Evolutionary conservation across 177 flowering plant genomes (phyloP), one percentile per base, ranked within the genome.

Genomic region (Tripterygium wilfordii): DNA sequence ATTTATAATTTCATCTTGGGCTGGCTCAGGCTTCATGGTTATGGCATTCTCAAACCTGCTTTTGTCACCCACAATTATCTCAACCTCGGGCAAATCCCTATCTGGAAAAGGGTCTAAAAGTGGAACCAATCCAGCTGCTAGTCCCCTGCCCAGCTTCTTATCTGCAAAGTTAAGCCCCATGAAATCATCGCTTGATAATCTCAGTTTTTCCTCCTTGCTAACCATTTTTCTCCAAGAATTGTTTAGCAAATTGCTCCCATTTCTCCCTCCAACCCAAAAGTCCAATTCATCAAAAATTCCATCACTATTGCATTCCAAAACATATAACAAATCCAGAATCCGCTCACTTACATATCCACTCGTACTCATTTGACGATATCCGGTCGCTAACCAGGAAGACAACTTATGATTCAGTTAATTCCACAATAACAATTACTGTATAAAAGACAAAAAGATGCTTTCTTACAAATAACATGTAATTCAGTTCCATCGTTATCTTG

Each of bases 111-210:
- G 58, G 59, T 85, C 84, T 22, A 25, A 36, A 5, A 65, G 9
- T 17, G 91, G 88, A 50, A 74, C 70, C 63, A 87, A 68, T 24
- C 96, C 98, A 36, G 95, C 70, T 23, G 98, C 96, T 43, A 82
- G 58, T 29, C 82, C 84, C 62, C 80, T 77, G 49, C 68, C 58
- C 28, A 26, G 58, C 78, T 77, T 90, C 76, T 87, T 80, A 58
- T 85, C 96, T 14, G 84, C 68, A 51, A 90, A 87, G 28, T 49
- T 59, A 5, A 90, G 81, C 49, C 96, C 91, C 68, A 85, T 45
- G 60, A 87, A 90, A 54, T 85, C 84, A 63, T 78, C 74, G 50
- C 74, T 66, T 8, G 96, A 84, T 56, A 87, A 45, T 9, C 55
- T 46, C n/a, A 63, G 43, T 20, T 47, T 61, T 29, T 62, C 67